Evolutionary conservation across 805 yeast genomes (phyloP).

Genomic region (Hanseniaspora pseudoguilliermondii): DNA sequence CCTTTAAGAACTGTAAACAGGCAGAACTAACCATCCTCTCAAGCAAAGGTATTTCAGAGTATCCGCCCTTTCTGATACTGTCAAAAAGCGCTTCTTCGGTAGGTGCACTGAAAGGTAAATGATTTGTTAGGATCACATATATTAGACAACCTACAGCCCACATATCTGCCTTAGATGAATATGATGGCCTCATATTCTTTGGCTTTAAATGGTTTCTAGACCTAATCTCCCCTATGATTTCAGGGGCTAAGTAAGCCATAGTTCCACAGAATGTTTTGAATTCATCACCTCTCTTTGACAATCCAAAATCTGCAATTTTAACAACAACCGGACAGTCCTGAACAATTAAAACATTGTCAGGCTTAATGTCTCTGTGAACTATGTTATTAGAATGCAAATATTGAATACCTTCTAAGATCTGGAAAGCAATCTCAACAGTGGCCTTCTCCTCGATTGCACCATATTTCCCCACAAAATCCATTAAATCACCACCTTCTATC

Average conservation of each 20-base stretch:
- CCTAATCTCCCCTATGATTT: constrained; percentile 38
- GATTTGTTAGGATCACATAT: constrained; percentile 83
- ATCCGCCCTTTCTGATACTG: constrained; percentile 65
- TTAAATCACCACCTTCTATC: constrained; percentile 91
- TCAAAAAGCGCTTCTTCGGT: constrained; percentile 76
- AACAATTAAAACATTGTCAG: constrained; percentile 85
- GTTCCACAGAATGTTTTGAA: constrained; percentile 98
- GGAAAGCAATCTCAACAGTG: constrained; percentile 72
- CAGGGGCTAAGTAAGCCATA: constrained; percentile 93
- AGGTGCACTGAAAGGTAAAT: constrained; percentile 85
- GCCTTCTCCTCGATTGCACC: constrained; percentile 89
- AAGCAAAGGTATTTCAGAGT: constrained; percentile 61
- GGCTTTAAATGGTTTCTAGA: constrained; percentile 14
- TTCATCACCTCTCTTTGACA: constrained; percentile 78
- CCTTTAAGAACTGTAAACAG: constrained; percentile 60
- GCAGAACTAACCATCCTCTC: constrained; percentile 51
- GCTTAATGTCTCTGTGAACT: constrained; percentile 92
- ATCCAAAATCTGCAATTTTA: constrained; percentile 93
- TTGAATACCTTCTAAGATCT: constrained; percentile 67
- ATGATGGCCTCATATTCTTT: constrained; percentile 27
- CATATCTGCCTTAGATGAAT: constrained; percentile 84
- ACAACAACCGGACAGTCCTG: constrained; percentile 81
- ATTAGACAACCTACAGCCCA: constrained; percentile 96
- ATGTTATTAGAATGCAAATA: constrained; percentile 85
- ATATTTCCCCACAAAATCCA: constrained; percentile 91